A percentile compares a stretch with the other conserved stretches of the same genome.
Conservation (phyloP, 768 basidiomycete genomes). For the Pulveroboletus sp. region DNA sequence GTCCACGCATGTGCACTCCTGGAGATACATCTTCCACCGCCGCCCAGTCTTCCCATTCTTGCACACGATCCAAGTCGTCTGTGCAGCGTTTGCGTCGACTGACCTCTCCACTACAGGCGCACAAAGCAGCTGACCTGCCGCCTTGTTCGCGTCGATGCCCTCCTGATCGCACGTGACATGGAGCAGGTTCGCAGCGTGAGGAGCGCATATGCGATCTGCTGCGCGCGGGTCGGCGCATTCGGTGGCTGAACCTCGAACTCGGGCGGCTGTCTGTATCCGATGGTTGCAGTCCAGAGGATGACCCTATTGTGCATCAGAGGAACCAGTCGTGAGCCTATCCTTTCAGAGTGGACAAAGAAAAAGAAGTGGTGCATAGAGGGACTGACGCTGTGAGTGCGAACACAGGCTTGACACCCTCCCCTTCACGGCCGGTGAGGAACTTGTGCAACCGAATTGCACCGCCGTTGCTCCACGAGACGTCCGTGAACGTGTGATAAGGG, state of each 20-base stretch:
- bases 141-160: slow-evolving; percentile 19
- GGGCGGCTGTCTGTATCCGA: slow-evolving; percentile 45
- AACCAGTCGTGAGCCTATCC: not conserved
- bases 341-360: too few species aligned
- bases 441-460: slow-evolving; percentile 52
- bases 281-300: slow-evolving; percentile 44
- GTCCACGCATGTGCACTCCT: not conserved
- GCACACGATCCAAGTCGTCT: not conserved
- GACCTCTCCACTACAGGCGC: not conserved
- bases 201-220: slow-evolving; percentile 43
- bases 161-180: slow-evolving; percentile 26
- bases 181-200: slow-evolving; percentile 22
- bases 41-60: too few species aligned
- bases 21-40: too few species aligned
- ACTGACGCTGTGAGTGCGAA: slow-evolving; percentile 84
- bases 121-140: slow-evolving; percentile 15
- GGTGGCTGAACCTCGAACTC: slow-evolving; percentile 43
- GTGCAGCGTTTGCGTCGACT: slow-evolving; percentile 1
- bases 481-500: slow-evolving; percentile 61
- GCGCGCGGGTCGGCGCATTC: slow-evolving; percentile 36
- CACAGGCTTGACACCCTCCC: slow-evolving; percentile 81
- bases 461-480: slow-evolving; percentile 44
- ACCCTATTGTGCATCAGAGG: slow-evolving; percentile 29
- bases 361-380: not conserved
- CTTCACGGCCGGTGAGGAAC: slow-evolving; percentile 85